These are phyloP conservation scores for Penicillium sp. DNA, from an alignment of 2,329 filamentous ascomycete species.

Conservation along the genomic window DNA sequence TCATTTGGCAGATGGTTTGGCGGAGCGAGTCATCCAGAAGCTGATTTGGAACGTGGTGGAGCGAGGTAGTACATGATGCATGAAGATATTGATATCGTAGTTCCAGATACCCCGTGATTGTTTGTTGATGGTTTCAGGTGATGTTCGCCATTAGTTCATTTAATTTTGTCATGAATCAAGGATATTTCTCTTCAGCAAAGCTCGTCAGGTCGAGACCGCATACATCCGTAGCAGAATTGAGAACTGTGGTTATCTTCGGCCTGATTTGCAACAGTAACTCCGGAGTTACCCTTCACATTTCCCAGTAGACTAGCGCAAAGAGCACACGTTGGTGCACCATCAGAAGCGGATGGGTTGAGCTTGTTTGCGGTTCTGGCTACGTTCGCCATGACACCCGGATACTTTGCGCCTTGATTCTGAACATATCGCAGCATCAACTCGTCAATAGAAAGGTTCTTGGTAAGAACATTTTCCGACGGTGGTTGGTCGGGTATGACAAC, in stretches of 20 bases:
- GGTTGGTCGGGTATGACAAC: constrained; percentile 46
- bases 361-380: constrained; percentile 91
- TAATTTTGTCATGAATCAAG: constrained; percentile 7
- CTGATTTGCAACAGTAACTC: constrained; percentile 40
- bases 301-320: constrained; percentile 69
- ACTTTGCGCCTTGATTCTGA: constrained; percentile 76
- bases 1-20: constrained; percentile 30
- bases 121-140: not conserved
- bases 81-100: not conserved
- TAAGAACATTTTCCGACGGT: constrained; percentile 34
- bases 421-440: constrained; percentile 90
- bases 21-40: constrained; percentile 23
- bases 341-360: constrained; percentile 51
- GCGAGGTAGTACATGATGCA: constrained; percentile 7
- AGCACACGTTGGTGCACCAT: constrained; percentile 50
- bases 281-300: constrained; percentile 60
- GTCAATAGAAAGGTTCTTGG: constrained; percentile 75
- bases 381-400: constrained; percentile 89
- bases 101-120: constrained; percentile 11
- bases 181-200: constrained; percentile 10
- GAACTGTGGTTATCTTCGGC: constrained; percentile 51
- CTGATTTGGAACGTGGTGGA: constrained; percentile 29
- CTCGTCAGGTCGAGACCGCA: constrained; percentile 36
- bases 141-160: constrained; percentile 6
- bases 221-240: constrained; percentile 44